These are phyloP conservation scores for Asterella californica DNA, from an alignment of 225 moss, liverwort and hornwort genomes.

Conservation along the genomic window DNA sequence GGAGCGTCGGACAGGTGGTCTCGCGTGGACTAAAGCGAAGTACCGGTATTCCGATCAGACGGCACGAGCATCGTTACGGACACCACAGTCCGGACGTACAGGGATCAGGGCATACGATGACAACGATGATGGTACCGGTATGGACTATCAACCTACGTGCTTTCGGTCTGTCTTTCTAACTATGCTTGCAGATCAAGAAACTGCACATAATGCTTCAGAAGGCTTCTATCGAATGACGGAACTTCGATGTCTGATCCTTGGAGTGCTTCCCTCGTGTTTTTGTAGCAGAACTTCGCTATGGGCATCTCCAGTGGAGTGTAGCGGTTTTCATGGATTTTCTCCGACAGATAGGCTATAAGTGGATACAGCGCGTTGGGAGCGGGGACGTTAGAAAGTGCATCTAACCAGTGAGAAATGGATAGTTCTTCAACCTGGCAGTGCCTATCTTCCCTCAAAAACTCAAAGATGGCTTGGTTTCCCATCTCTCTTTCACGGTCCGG, in stretches of 20 bases:
- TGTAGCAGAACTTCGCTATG: not conserved
- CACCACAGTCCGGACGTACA: no score
- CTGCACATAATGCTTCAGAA: not conserved
- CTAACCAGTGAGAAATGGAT: not conserved
- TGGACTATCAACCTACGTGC: no score
- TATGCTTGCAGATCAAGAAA: no score
- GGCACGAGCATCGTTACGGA: no score
- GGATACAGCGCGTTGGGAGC: not conserved
- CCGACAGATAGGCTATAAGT: not conserved
- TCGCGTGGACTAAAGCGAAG: no score
- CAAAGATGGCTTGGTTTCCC: not conserved
- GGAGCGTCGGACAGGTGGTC: no score
- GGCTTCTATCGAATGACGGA: not conserved
- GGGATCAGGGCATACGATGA: no score
- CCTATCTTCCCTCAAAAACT: not conserved
- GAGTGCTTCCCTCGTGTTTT: not conserved
- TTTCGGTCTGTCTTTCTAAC: no score
- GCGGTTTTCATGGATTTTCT: not conserved
- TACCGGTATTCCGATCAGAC: no score
- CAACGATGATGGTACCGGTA: no score
- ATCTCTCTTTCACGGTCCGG: conserved; percentile 13
- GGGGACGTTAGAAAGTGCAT: not conserved
- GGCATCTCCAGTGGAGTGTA: not conserved
- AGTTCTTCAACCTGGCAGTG: not conserved
- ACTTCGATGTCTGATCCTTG: not conserved